phyloP scores from a whole-genome alignment of 2,329 filamentous ascomycete species.

The Zymoseptoria crescenta region DNA sequence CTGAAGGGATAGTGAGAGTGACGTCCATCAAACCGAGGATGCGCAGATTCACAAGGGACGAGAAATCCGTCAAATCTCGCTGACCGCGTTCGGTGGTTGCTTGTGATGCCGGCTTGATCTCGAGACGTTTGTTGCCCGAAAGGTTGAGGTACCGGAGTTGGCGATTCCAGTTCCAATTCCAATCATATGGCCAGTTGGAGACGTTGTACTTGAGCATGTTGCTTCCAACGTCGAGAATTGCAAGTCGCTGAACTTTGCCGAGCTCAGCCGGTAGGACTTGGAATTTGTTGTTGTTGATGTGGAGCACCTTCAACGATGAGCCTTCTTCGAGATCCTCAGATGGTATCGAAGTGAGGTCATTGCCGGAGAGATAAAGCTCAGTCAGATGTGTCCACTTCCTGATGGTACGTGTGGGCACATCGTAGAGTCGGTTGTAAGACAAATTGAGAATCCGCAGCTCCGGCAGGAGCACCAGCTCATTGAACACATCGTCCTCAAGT shows the following conservation, averaged over 20 bases:
- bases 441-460: constrained; percentile 86
- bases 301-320: constrained; percentile 76
- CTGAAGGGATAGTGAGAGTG: constrained; percentile 83
- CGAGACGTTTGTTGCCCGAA: constrained; percentile 90
- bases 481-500: constrained; percentile 89
- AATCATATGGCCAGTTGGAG: constrained; percentile 97
- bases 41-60: constrained; percentile 70
- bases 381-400: constrained; percentile 83
- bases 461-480: constrained; percentile 72
- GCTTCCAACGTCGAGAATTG: constrained; percentile 88
- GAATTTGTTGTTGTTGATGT: constrained; percentile 97
- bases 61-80: constrained; percentile 82
- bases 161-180: constrained; percentile 99
- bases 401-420: constrained; percentile 82
- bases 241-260: constrained; percentile 84
- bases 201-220: constrained; percentile 98
- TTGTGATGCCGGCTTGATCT: constrained; percentile 65
- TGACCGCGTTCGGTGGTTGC: constrained; percentile 45
- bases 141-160: constrained; percentile 92
- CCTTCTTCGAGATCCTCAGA: constrained; percentile 91
- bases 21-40: constrained; percentile 97
- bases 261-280: constrained; percentile 93
- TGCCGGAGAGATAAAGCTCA: constrained; percentile 90
- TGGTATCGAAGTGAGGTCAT: constrained; percentile 83
- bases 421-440: constrained; percentile 89